phyloP scores from a whole-genome alignment of 371 early-diverging fungal species.

The Mortierella sp. region DNA sequence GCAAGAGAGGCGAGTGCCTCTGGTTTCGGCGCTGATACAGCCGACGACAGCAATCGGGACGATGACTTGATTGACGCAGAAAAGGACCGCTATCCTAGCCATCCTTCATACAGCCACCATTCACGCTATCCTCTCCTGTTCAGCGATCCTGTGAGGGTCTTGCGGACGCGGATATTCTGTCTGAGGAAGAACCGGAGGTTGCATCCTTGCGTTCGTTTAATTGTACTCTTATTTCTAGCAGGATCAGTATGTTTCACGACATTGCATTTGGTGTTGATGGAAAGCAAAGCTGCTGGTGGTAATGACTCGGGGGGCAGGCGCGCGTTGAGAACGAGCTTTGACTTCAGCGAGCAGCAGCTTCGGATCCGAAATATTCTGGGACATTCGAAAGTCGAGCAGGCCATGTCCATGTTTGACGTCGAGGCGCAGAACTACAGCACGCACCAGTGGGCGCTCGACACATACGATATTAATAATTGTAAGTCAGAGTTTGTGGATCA shows the following conservation, averaged over 20 bases:
- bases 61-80: slow-evolving; percentile 11
- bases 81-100: slow-evolving; percentile 8
- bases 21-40: neutral
- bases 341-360: slow-evolving; percentile 27
- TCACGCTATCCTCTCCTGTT: slow-evolving; percentile 12
- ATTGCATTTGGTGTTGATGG: slow-evolving; percentile 29
- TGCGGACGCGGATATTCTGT: slow-evolving; percentile 32
- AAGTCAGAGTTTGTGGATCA: too few species aligned
- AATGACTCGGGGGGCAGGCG: slow-evolving; percentile 5
- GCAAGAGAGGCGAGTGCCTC: neutral
- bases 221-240: slow-evolving; percentile 21
- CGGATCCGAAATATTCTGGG: slow-evolving; percentile 16
- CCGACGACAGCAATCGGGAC: slow-evolving; percentile 3
- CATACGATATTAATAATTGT: slow-evolving; percentile 32
- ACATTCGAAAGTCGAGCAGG: neutral
- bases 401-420: slow-evolving; percentile 33
- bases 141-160: slow-evolving; percentile 13
- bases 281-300: neutral
- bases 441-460: slow-evolving; percentile 38
- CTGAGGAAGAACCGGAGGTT: slow-evolving; percentile 36
- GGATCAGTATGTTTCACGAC: slow-evolving; percentile 48
- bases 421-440: slow-evolving; percentile 38
- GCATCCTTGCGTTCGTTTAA: slow-evolving; percentile 32
- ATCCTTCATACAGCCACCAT: neutral
- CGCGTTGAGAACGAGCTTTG: slow-evolving; percentile 32